A percentile compares a stretch with the other conserved stretches of the same genome.
phyloP scores from a whole-genome alignment of 2,329 filamentous ascomycete genomes.

The Cordyceps javanica region DNA sequence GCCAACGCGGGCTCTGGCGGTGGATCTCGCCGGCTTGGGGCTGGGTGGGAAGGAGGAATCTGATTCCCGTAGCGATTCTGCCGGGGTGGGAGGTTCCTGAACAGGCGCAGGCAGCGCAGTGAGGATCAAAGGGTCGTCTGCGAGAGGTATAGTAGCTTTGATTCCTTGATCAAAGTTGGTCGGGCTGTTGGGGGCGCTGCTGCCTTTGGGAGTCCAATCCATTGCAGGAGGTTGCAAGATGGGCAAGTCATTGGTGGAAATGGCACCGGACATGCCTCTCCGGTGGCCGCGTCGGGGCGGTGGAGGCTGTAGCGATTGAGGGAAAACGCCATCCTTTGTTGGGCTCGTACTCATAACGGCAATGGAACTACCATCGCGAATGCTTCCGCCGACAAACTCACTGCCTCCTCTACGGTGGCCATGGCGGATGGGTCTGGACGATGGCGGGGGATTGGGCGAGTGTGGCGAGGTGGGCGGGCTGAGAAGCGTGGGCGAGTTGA shows the following conservation, averaged over 20 bases:
- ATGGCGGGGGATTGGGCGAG: conserved; percentile 44
- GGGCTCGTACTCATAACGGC: conserved; percentile 63
- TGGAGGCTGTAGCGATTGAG: conserved; percentile 47
- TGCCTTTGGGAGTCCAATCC: conserved; percentile 45
- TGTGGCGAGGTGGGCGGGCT: conserved; percentile 51
- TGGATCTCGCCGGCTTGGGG: conserved; percentile 24
- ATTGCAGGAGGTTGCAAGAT: conserved; percentile 57
- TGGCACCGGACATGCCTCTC: conserved; percentile 63
- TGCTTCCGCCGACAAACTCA: conserved; percentile 76
- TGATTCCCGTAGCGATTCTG: neutral
- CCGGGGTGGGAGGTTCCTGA: neutral
- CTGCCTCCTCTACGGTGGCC: conserved; percentile 76
- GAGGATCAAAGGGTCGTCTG: conserved; percentile 8
- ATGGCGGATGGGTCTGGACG: conserved; percentile 55
- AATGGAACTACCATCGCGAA: conserved; percentile 51
- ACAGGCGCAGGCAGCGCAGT: conserved; percentile 14
- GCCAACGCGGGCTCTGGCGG: conserved; percentile 61
- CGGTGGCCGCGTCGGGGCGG: conserved; percentile 62
- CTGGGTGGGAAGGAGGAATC: neutral
- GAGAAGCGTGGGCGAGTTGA: conserved; percentile 32
- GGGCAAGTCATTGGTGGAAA: conserved; percentile 78
- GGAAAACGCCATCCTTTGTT: conserved; percentile 56
- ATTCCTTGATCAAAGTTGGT: conserved; percentile 34
- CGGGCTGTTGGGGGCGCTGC: conserved; percentile 60
- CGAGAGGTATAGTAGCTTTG: conserved; percentile 9